Conservation (phyloP, 208 protist genomes). For the Crithidia bombi region DNA sequence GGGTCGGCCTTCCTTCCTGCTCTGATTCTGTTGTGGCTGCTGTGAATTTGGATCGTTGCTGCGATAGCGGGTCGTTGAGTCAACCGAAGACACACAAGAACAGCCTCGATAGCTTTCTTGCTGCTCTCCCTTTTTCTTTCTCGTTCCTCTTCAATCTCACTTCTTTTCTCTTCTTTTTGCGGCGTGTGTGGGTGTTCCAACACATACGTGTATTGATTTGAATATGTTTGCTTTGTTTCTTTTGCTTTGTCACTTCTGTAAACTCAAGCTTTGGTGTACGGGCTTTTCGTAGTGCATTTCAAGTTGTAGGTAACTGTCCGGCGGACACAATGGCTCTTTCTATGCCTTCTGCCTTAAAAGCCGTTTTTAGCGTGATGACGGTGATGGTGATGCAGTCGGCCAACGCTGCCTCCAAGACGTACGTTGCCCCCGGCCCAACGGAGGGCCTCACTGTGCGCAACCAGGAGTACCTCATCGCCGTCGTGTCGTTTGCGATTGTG, state of each 20-base stretch:
- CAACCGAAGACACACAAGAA: too few species aligned
- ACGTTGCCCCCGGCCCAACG: conserved; percentile 51
- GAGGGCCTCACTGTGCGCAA: conserved; percentile 46
- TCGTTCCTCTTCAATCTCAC: background rate
- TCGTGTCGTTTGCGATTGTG: conserved; percentile 65
- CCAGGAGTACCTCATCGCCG: conserved; percentile 82
- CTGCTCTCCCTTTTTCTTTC: background rate
- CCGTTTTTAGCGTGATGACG: background rate
- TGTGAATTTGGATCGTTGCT: too few species aligned
- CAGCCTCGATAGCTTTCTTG: background rate
- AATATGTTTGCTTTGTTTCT: too few species aligned
- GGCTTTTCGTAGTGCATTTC: too few species aligned
- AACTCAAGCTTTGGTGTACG: too few species aligned
- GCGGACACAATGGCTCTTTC: conserved; percentile 7
- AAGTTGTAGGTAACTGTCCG: too few species aligned
- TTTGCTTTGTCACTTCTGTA: too few species aligned
- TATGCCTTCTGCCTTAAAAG: background rate
- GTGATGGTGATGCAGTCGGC: conserved; percentile 3
- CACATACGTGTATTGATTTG: too few species aligned
- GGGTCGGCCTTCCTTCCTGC: too few species aligned
- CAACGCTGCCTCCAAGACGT: conserved; percentile 28
- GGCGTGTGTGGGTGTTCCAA: too few species aligned
- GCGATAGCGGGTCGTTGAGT: too few species aligned
- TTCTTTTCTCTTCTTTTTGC: background rate
- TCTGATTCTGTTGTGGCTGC: too few species aligned